Conservation (phyloP, 495 filamentous ascomycete species). For the Thermothielavioides terrestris region DNA sequence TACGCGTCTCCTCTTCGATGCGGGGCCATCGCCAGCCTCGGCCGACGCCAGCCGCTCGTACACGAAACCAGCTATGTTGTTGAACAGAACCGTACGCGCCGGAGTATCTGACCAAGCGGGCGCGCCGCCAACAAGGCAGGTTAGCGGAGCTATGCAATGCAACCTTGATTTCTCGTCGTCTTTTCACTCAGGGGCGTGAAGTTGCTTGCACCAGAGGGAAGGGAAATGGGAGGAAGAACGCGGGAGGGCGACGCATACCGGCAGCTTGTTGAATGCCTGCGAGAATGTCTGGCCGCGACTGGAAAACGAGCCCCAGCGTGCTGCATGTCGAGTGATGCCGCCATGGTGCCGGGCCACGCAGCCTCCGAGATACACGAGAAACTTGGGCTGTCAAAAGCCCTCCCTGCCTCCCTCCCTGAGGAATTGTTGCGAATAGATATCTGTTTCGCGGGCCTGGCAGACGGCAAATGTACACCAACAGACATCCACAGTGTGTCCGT, state of each 20-base stretch:
- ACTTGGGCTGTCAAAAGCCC: too few species aligned
- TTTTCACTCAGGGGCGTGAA: not conserved
- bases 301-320: conserved; percentile 36
- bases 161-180: not conserved
- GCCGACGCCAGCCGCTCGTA: conserved; percentile 29
- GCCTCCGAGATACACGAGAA: too few species aligned
- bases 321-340: conserved; percentile 34
- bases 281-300: conserved; percentile 38
- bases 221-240: not conserved
- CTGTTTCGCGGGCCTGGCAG: too few species aligned
- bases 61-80: conserved; percentile 44
- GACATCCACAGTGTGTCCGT: too few species aligned
- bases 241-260: conserved; percentile 28
- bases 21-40: conserved; percentile 24
- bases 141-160: too few species aligned
- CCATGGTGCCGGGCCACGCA: too few species aligned
- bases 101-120: conserved; percentile 31
- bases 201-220: not conserved
- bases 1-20: conserved; percentile 43
- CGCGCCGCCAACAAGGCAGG: not conserved
- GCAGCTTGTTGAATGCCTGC: conserved; percentile 37
- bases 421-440: too few species aligned
- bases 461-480: too few species aligned
- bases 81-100: conserved; percentile 41
- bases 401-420: too few species aligned